These are phyloP conservation scores for Phytophthora europaea DNA, from an alignment of 352 stramenopile species.

Conservation along the genomic window DNA sequence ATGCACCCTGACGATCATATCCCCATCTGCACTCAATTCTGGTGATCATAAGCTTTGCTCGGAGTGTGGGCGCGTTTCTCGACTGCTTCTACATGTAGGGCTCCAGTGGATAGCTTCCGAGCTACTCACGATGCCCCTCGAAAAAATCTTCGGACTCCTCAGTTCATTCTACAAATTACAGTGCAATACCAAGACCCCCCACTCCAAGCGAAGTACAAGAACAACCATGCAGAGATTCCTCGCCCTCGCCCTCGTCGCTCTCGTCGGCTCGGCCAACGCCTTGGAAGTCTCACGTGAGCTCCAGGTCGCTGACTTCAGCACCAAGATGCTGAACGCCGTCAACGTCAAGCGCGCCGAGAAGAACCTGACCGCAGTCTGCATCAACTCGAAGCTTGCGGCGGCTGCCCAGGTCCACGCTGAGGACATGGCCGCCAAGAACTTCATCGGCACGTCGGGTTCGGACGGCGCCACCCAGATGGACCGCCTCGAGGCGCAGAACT, in stretches of 20 bases:
- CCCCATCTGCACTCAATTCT: constrained; percentile 27
- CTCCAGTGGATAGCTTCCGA: background rate
- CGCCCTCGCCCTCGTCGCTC: constrained; percentile 36
- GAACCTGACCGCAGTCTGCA: constrained; percentile 41
- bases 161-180: constrained; percentile 40
- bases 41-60: constrained; percentile 34
- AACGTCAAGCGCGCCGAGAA: constrained; percentile 53
- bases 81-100: constrained; percentile 1
- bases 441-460: constrained; percentile 40
- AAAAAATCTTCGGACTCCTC: constrained; percentile 11
- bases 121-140: background rate
- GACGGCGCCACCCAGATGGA: constrained; percentile 36
- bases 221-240: constrained; percentile 29
- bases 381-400: constrained; percentile 45
- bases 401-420: constrained; percentile 31
- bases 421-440: constrained; percentile 37
- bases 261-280: constrained; percentile 30
- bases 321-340: constrained; percentile 42
- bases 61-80: constrained; percentile 29
- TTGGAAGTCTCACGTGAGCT: constrained; percentile 21
- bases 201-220: constrained; percentile 32
- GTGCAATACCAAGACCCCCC: constrained; percentile 30
- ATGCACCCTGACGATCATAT: background rate
- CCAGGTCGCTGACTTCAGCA: constrained; percentile 48
- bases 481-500: constrained; percentile 30